Conservation (phyloP, 768 basidiomycete genomes). For the Rubroboletus satanas region DNA sequence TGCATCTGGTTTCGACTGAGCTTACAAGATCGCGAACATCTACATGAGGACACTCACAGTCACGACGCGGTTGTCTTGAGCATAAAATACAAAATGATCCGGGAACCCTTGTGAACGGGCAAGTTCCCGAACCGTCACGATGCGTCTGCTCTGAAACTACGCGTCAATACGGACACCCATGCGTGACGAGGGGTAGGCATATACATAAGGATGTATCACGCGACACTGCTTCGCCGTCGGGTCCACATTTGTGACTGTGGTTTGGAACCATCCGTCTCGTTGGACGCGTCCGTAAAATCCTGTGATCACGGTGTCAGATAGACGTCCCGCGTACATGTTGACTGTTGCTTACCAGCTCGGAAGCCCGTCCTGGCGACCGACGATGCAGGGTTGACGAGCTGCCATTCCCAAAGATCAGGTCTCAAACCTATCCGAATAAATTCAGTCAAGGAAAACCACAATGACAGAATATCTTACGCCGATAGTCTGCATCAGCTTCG, state of each 20-base stretch:
- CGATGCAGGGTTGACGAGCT: slow-evolving; percentile 55
- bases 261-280: slow-evolving; percentile 54
- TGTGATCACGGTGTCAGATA: slow-evolving; percentile 24
- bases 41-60: slow-evolving; percentile 44
- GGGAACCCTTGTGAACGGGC: slow-evolving; percentile 83
- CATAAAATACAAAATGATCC: slow-evolving; percentile 63
- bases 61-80: slow-evolving; percentile 48
- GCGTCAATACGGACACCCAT: not conserved
- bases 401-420: slow-evolving; percentile 53
- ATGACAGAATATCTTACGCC: slow-evolving; percentile 37
- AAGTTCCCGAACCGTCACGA: slow-evolving; percentile 71
- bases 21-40: not conserved
- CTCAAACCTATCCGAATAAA: slow-evolving; percentile 28
- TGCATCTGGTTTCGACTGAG: slow-evolving; percentile 52
- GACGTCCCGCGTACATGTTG: not conserved
- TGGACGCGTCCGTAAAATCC: slow-evolving; percentile 61
- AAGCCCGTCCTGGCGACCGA: slow-evolving; percentile 51
- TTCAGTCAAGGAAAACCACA: not conserved
- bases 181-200: slow-evolving; percentile 17
- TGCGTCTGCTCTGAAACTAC: slow-evolving; percentile 53
- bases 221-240: slow-evolving; percentile 75
- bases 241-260: slow-evolving; percentile 74
- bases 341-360: slow-evolving; percentile 39
- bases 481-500: slow-evolving; percentile 57
- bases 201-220: slow-evolving; percentile 68